Base-by-base conservation (phyloP, 2,329 filamentous ascomycete genomes). In the Trichoderma arundinaceum region DNA sequence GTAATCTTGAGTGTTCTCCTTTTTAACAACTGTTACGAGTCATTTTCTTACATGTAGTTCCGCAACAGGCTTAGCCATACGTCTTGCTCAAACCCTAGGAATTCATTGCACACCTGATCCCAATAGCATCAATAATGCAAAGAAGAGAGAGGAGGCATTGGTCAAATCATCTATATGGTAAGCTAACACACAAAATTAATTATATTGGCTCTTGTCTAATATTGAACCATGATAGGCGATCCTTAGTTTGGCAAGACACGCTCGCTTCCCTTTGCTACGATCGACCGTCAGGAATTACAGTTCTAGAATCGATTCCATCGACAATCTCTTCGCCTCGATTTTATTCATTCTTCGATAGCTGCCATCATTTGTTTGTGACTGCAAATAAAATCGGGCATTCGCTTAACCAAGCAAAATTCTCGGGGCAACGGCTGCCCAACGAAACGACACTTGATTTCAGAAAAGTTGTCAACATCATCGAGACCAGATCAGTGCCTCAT, bases 211-310 rank as follows among this genome's bases (percentile, higher is more conserved):
- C 12, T 28, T 28, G 10, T 49, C 57, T 60, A 49, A 60, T 13
- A n/a, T 7, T 22, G 13, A 2, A 39, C 38, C 28, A 48, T n/a
- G 17, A 9, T 15, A 60, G 57, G 57, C 57, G 57, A 39, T 60
- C 57, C 4, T 32, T 60, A n/a, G 22, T 60, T 13, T 60, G 57
- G 57, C 57, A 60, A 28, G 57, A 60, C 43, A 60, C 57, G n/a
- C 57, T 60, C 32, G 33, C 57, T 10, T 60, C 57, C 44, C 57
- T 60, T 7, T 60, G 43, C 28, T 60, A 49, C 57, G 57, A 60
- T 49, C 43, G 57, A 10, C 57, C 57, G 13, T 60, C 57, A 33
- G 57, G 57, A 60, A 60, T 60, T 19, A 48, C 44, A n/a, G 57
- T 60, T 5, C 17, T 60, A 49, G 57, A 60, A 60, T 60, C 57